Evolutionary conservation across 1,139 yeast species (phyloP), one percentile per base, ranked within the genome.

Genomic region (Pichia sp.): DNA sequence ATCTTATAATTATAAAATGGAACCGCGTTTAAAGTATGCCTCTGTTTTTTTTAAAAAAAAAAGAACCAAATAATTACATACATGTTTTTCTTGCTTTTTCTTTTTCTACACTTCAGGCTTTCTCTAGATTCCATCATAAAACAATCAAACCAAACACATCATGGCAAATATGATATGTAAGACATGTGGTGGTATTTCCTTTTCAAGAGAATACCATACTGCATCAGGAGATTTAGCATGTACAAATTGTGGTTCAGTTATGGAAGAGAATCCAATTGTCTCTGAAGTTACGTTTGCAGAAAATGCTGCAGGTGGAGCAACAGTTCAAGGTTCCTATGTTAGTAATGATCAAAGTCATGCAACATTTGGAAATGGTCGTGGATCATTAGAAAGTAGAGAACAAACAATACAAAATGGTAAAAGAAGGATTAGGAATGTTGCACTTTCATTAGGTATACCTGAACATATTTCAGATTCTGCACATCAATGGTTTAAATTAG

Each of bases 261-360:
- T 78, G 45, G 95, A 87, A 56, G 97, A 90, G 61, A 86, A 89
- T 57, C 95, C 95, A 29, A 90, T 92, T 56, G 97, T 94, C 27
- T 81, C 95, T 25, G 98, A 94, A 61, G 94, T 94, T 47, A 87
- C 94, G 23, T 92, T 90, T 66, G 95, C 95, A 36, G 99, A 94
- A 59, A 76, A 89, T 4, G 75, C 95, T 11, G 74, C 83, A 27
- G 99, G 99, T 54, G 97, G 96, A 9, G 97, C 98, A 31, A 79
- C 86, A 49, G 96, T 92, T 2, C 96, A 89, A 55, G 99, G 99
- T 58, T 80, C 95, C 36, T 90, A 87, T 74, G 82, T 92, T 37
- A 87, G 89, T 35, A 83, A 87, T 0, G 97, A 87, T 59, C 97
- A 90, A 64, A 71, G 84, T 7, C 78, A 84, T 63, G 95, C 90